Evolutionary conservation across 2,329 filamentous ascomycete genomes (phyloP).

Genomic region (Exophiala viscosa): DNA sequence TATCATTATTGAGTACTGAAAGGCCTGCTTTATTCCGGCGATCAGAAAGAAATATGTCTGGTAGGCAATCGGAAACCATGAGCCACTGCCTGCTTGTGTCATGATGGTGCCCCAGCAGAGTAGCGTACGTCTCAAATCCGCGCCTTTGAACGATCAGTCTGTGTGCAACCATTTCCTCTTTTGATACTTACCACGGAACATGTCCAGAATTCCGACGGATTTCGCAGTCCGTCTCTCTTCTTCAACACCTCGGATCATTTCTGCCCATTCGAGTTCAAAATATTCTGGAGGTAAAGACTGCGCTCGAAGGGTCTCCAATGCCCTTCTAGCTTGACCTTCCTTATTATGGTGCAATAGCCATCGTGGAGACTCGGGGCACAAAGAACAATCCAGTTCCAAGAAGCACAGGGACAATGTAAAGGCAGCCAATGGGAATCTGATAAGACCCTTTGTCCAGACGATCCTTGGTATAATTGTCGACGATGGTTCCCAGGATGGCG

Average conservation of each 20-base stretch:
- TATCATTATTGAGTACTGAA: slow-evolving; percentile 50
- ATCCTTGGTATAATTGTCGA: slow-evolving; percentile 30
- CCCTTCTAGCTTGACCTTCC: slow-evolving; percentile 11
- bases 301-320: slow-evolving; percentile 7
- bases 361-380: slow-evolving; percentile 31
- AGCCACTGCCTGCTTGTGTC: slow-evolving; percentile 44
- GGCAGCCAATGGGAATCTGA: slow-evolving; percentile 27
- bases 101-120: slow-evolving; percentile 50
- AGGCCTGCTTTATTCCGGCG: slow-evolving; percentile 43
- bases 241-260: slow-evolving; percentile 20
- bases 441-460: slow-evolving; percentile 33
- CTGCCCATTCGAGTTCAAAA: slow-evolving; percentile 22
- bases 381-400: slow-evolving; percentile 29
- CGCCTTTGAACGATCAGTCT: slow-evolving; percentile 32
- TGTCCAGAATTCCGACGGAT: slow-evolving; percentile 17
- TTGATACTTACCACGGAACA: slow-evolving; percentile 16
- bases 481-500: slow-evolving; percentile 21
- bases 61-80: slow-evolving; percentile 52
- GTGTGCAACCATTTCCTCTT: not conserved
- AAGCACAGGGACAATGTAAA: slow-evolving; percentile 29
- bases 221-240: slow-evolving; percentile 21
- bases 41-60: slow-evolving; percentile 43
- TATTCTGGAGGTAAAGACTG: slow-evolving; percentile 4
- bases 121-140: slow-evolving; percentile 48
- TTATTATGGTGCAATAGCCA: slow-evolving; percentile 30